Evolutionary conservation across 2,329 filamentous ascomycete genomes (phyloP), one percentile per base, ranked within the genome.

Genomic region (Septoria linicola): DNA sequence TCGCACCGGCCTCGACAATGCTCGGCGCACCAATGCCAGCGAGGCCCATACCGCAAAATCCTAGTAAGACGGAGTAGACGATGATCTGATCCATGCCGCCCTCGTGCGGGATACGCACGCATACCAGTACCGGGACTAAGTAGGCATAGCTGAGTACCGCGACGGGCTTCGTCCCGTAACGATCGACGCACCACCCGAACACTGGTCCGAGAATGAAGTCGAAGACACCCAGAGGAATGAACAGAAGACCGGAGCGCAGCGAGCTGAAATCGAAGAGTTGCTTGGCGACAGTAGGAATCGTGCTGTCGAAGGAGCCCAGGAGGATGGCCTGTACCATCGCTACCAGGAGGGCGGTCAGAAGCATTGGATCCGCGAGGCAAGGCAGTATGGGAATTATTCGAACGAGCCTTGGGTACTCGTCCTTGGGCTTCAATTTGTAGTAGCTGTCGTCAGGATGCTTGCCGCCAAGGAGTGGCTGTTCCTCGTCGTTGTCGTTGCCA

Each of bases 1-100:
- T 72, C 8, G 71, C 68, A 4, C 79, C 79, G 1, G 78, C 73
- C 63, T 84, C 81, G 14, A 84, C 80, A 7, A 83, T 73, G 8
- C 73, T 73, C 0, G 79, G 75, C 2, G 79, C 74, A 7, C 76
- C 76, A 34, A 83, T 78, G 2, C 76, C 64, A 0, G 78, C 78
- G 2, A 83, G 62, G 0, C 80, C 80, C 1, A 78, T 55, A 1
- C 80, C 80, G 54, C 69, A 75, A 2, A 79, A 62, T 0, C 66
- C 70, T 0, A 81, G 66, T 0, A 81, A 53, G 2, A 63, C 68
- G 13, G 68, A 72, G 51, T 76, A 79, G 3, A 80, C 67, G 8
- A 73, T 65, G 14, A 77, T 68, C 44, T 76, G 71, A 3, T 66
- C 49, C 2, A 60, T 64, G 2, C 68, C 69, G n/a, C 70, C 71